Percentiles rank a stretch among this genome's conserved stretches.
Evolutionary conservation across 164 flowering plant genomes (phyloP).

Genomic region (Amborella trichopoda): DNA sequence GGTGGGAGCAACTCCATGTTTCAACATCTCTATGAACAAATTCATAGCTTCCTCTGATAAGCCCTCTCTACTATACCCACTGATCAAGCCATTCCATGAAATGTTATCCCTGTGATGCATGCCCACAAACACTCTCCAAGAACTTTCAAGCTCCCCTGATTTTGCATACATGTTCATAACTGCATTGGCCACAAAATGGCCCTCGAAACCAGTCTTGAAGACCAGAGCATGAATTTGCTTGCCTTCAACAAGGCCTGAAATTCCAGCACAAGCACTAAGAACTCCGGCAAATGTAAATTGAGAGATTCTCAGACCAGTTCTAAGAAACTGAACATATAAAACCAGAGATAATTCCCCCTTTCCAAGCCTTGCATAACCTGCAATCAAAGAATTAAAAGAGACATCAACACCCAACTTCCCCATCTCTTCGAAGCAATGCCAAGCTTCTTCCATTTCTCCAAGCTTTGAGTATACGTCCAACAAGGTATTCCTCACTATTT

Average conservation of each 20-base stretch:
- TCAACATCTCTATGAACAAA: constrained; percentile 2
- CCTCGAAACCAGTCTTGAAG: too few species aligned
- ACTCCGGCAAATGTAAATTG: too few species aligned
- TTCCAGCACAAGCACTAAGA: too few species aligned
- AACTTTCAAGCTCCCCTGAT: background rate
- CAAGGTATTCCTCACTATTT: too few species aligned
- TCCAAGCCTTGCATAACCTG: too few species aligned
- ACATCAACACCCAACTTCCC: too few species aligned
- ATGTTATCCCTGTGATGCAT: background rate
- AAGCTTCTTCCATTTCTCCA: background rate
- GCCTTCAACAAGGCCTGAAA: too few species aligned
- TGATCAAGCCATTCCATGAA: constrained; percentile 1
- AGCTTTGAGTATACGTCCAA: background rate
- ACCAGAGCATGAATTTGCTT: too few species aligned
- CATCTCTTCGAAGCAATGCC: background rate
- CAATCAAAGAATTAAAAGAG: too few species aligned
- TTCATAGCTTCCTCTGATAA: background rate
- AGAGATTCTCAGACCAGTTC: too few species aligned
- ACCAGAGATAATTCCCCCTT: too few species aligned
- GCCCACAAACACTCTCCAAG: background rate
- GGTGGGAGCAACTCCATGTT: background rate
- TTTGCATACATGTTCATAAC: background rate
- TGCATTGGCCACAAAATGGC: background rate
- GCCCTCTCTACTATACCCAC: constrained; percentile 2
- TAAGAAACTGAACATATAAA: too few species aligned